Conservation (phyloP, 129 eudicot genomes). For the Heracleum sosnowskyi region DNA sequence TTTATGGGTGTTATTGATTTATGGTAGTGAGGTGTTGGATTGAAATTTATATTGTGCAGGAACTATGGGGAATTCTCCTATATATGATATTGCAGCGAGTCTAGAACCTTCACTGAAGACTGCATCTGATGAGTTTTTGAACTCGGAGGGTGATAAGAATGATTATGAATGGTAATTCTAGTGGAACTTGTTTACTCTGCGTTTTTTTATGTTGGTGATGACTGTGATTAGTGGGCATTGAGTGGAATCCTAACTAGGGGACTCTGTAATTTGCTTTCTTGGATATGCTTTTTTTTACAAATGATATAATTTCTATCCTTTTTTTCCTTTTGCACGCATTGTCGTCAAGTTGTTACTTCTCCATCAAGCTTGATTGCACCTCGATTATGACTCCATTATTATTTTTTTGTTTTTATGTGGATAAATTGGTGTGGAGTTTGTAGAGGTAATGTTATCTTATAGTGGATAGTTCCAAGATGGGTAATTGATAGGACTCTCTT, state of each 20-base stretch:
- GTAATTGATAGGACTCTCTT: constrained; percentile 3
- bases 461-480: constrained; percentile 2
- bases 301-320: background rate
- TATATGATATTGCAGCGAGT: constrained; percentile 48
- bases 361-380: background rate
- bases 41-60: constrained; percentile 32
- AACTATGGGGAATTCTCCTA: constrained; percentile 51
- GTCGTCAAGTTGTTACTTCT: background rate
- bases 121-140: constrained; percentile 83
- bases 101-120: constrained; percentile 49
- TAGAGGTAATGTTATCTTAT: background rate
- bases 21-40: background rate
- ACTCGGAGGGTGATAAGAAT: constrained; percentile 86
- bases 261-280: background rate
- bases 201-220: background rate
- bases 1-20: background rate
- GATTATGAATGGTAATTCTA: constrained; percentile 86
- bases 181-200: background rate
- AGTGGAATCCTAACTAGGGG: background rate
- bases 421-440: background rate
- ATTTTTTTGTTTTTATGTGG: background rate
- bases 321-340: background rate
- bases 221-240: background rate
- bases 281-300: background rate
- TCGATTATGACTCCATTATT: background rate